phyloP scores from a whole-genome alignment of 805 yeast genomes.

The Metahyphopichia silvanorum region DNA sequence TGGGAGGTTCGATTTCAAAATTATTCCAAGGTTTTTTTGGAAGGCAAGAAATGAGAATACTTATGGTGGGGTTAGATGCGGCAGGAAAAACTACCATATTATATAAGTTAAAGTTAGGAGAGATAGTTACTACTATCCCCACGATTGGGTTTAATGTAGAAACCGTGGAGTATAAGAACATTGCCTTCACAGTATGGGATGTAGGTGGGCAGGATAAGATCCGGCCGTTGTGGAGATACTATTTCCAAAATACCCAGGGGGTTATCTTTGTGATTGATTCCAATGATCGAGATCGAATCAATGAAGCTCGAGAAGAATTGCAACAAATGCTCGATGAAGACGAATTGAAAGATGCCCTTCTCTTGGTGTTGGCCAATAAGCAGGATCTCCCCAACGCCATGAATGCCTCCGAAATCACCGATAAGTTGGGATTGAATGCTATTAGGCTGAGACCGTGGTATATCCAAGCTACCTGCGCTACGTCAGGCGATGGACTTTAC shows the following conservation, averaged over 20 bases:
- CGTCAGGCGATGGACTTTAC: slow-evolving; percentile 38
- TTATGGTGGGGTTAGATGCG: slow-evolving; percentile 43
- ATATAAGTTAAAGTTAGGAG: slow-evolving; percentile 42
- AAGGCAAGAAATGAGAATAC: slow-evolving; percentile 41
- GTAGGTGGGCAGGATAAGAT: slow-evolving; percentile 45
- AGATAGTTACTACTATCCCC: slow-evolving; percentile 41
- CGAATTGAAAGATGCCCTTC: slow-evolving; percentile 40
- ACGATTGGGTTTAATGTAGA: slow-evolving; percentile 43
- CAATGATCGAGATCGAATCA: slow-evolving; percentile 41
- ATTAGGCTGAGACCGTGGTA: slow-evolving; percentile 44
- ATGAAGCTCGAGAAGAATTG: slow-evolving; percentile 42
- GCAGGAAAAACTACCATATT: slow-evolving; percentile 43
- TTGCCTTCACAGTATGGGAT: slow-evolving; percentile 43
- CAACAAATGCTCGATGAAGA: slow-evolving; percentile 44
- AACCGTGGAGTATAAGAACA: slow-evolving; percentile 42
- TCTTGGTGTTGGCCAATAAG: slow-evolving; percentile 40
- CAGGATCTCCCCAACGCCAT: slow-evolving; percentile 44
- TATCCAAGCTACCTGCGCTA: slow-evolving; percentile 41
- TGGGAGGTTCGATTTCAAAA: slow-evolving; percentile 40
- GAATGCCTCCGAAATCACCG: slow-evolving; percentile 44
- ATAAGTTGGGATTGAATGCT: slow-evolving; percentile 41
- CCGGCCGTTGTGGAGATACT: slow-evolving; percentile 43
- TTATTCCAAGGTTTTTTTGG: slow-evolving; percentile 40
- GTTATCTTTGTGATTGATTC: slow-evolving; percentile 42
- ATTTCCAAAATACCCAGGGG: slow-evolving; percentile 43